Conservation (phyloP, 2,329 filamentous ascomycete genomes). For the Aspergillus neotritici region DNA sequence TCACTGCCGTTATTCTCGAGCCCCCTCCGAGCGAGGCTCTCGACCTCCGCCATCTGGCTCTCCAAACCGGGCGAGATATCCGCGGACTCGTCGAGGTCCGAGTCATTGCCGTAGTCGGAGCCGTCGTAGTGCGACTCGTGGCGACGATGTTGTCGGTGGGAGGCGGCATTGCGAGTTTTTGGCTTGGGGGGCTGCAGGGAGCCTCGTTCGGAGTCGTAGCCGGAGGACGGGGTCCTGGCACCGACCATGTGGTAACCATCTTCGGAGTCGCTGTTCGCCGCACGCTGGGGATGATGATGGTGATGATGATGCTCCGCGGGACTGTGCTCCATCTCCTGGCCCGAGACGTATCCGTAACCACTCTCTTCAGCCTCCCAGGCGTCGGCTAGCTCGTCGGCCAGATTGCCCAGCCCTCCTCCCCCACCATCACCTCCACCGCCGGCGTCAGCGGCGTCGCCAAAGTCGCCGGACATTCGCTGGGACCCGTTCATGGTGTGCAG, state of each 20-base stretch:
- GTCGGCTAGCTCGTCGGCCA: constrained; percentile 60
- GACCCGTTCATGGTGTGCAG: constrained; percentile 32
- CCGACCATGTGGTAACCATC: constrained; percentile 27
- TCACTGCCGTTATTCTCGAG: constrained; percentile 49
- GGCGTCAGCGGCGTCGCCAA: constrained; percentile 26
- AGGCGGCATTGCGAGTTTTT: constrained; percentile 30
- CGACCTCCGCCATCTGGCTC: constrained; percentile 50
- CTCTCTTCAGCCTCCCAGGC: constrained; percentile 52
- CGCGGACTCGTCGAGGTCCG: constrained; percentile 48
- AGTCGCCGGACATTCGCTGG: constrained; percentile 36
- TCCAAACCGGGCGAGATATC: constrained; percentile 53
- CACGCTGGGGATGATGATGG: constrained; percentile 14
- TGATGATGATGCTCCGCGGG: constrained; percentile 26
- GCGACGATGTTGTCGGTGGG: constrained; percentile 33
- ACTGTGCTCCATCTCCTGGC: constrained; percentile 27
- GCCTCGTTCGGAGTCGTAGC: constrained; percentile 19
- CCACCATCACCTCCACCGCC: constrained; percentile 19
- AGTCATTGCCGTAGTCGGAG: constrained; percentile 54
- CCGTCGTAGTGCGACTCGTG: constrained; percentile 50
- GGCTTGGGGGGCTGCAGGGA: constrained; percentile 34
- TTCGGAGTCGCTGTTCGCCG: constrained; percentile 23
- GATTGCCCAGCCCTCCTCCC: constrained; percentile 48
- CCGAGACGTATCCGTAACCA: constrained; percentile 40
- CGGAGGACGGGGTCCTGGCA: constrained; percentile 20
- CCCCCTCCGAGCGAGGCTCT: constrained; percentile 50